A percentile compares a stretch with the other conserved stretches of the same genome.
phyloP scores from a whole-genome alignment of 139 green algal genomes.

The Closterium sp. region DNA sequence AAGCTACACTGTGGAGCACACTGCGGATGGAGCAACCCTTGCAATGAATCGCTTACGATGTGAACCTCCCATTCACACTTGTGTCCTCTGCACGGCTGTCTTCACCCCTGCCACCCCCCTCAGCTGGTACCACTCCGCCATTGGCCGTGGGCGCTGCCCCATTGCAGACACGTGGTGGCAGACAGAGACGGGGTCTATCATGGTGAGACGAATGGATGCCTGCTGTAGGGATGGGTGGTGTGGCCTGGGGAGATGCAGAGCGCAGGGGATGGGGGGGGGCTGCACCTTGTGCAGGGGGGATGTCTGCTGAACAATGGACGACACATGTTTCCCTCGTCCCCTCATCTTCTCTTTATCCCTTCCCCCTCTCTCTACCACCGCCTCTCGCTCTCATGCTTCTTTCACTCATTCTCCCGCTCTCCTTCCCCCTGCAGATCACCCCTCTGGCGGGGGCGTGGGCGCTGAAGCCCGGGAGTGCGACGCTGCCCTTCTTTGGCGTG shows the following conservation, averaged over 20 bases:
- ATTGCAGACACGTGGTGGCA: conserved; percentile 98
- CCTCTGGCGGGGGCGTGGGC: conserved; percentile 76
- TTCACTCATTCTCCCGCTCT: no score
- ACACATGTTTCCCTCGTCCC: background rate
- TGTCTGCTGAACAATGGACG: no score
- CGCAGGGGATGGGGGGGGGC: no score
- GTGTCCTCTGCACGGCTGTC: background rate
- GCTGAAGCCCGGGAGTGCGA: conserved; percentile 82
- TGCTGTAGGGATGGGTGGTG: background rate
- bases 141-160: conserved; percentile 68
- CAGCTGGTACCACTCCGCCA: conserved; percentile 84
- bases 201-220: conserved; percentile 19
- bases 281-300: no score
- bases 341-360: background rate
- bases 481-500: conserved; percentile 95
- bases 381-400: no score
- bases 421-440: conserved; percentile 61
- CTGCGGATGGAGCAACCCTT: no score
- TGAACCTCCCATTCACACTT: background rate
- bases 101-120: background rate
- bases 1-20: no score
- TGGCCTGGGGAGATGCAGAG: background rate
- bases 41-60: no score
- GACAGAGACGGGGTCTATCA: conserved; percentile 83
- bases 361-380: no score